Evolutionary conservation across 495 filamentous ascomycete species (phyloP), one percentile per base, ranked within the genome.

Genomic region (Penicillium canescens): DNA sequence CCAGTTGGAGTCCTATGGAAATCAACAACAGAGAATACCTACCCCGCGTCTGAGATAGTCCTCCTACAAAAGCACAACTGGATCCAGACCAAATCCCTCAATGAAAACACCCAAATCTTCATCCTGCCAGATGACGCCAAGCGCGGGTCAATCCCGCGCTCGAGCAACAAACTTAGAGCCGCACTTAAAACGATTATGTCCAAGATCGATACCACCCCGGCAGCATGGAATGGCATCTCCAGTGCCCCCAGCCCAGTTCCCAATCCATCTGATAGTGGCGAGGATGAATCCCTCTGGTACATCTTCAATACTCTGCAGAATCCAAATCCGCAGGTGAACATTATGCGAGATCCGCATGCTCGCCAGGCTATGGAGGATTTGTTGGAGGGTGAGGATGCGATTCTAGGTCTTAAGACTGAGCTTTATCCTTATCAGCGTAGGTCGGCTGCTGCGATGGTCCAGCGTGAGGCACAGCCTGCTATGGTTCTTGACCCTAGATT

Each of bases 251-350:
- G 43, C 8, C 24, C 35, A 26, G 33, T 55, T 24, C 38, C 37
- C n/a, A 43, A 52, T 20, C 26, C 61, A 24, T 36, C 55, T 33
- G 46, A 54, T 23, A 46, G 48, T 6, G 50, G 50, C 1, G 76
- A 86, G 6, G 73, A 84, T 35, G 69, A 82, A 11, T 90, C 89
- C 0, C 69, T 97, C 0, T 88, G 92, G 59, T 84, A 90, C 52
- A 82, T 96, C 55, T 98, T 95, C 74, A 98, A 97, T 71, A 89
- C 78, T 3, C 71, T 96, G 8, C 78, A 87, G 10, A 85, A 91
- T 9, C 93, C 93, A 1, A 61, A 77, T 3, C 88, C 91, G 7
- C 56, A 57, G 0, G 73, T 80, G 3, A 69, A 82, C 6, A 45
- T 49, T 0, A 75, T 92, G 23, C 50, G 62, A 1, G 82, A 90